Percentiles rank a stretch among this genome's conserved stretches.
phyloP scores from a whole-genome alignment of 108 stramenopile genomes.

The Discostella pseudostelligera region DNA sequence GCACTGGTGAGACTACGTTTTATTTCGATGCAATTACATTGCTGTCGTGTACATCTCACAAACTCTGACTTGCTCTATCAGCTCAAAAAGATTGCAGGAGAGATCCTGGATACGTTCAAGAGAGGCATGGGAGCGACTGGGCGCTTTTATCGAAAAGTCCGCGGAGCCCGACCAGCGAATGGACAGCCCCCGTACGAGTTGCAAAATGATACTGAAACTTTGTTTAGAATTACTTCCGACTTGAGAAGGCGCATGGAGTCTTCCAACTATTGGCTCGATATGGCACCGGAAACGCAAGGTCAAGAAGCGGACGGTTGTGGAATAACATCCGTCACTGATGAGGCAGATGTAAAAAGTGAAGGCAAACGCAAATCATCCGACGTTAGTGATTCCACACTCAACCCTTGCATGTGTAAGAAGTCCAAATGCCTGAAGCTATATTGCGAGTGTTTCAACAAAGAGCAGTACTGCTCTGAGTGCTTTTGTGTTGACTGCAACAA shows the following conservation, averaged over 20 bases:
- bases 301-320: no score
- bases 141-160: background rate
- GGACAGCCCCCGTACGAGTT: no score
- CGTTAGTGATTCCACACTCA: background rate
- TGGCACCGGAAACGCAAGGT: no score
- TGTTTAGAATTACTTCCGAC: background rate
- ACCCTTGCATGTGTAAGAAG: conserved; percentile 6
- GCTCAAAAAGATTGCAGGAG: no score
- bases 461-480: conserved; percentile 7
- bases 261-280: conserved; percentile 1
- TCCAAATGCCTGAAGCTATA: conserved; percentile 2
- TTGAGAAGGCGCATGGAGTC: conserved; percentile 9
- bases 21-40: no score
- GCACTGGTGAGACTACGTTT: no score
- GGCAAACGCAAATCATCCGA: background rate
- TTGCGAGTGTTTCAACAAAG: conserved; percentile 12
- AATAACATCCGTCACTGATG: no score
- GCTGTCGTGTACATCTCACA: no score
- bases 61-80: no score
- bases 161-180: background rate
- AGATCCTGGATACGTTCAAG: background rate
- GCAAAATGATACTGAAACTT: no score
- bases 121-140: background rate
- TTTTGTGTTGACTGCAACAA: conserved; percentile 5
- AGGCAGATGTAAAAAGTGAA: no score